These are phyloP conservation scores for Colletotrichum liaoningense DNA, from an alignment of 2,329 filamentous ascomycete species.

Conservation along the genomic window DNA sequence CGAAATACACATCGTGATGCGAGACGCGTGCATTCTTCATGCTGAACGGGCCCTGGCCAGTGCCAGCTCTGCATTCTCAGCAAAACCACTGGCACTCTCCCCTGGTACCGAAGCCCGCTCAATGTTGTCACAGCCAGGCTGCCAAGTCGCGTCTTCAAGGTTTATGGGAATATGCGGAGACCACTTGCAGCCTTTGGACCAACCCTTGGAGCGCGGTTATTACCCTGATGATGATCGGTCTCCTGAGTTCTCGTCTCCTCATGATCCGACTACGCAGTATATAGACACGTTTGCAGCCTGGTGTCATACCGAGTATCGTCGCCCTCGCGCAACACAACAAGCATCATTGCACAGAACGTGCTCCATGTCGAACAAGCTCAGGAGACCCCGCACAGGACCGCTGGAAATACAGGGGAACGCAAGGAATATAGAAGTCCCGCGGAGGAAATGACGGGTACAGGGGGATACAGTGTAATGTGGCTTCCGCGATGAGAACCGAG, in stretches of 20 bases:
- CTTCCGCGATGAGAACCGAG: neutral
- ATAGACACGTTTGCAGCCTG: neutral
- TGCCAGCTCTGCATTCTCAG: slow-evolving; percentile 5
- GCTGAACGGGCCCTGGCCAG: neutral
- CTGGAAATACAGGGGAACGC: neutral
- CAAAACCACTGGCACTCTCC: neutral
- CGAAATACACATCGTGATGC: slow-evolving; percentile 4
- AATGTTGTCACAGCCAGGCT: slow-evolving; percentile 11
- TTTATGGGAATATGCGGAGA: neutral
- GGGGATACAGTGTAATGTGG: slow-evolving; percentile 10
- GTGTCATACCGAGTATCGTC: neutral
- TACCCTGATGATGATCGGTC: neutral
- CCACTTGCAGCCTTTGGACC: neutral
- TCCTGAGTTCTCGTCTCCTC: neutral
- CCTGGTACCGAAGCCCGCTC: slow-evolving; percentile 2
- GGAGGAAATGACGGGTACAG: neutral
- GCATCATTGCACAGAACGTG: neutral
- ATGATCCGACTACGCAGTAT: neutral
- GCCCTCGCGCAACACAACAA: neutral
- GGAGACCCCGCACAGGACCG: neutral
- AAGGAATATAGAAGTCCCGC: neutral
- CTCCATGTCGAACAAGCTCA: slow-evolving; percentile 16
- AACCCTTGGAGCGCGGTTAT: slow-evolving; percentile 2
- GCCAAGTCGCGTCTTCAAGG: slow-evolving; percentile 5
- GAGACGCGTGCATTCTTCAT: slow-evolving; percentile 12